A percentile compares a stretch with the other conserved stretches of the same genome.
Evolutionary conservation across 345 rosid genomes (phyloP).

Genomic region (Camelina sativa): DNA sequence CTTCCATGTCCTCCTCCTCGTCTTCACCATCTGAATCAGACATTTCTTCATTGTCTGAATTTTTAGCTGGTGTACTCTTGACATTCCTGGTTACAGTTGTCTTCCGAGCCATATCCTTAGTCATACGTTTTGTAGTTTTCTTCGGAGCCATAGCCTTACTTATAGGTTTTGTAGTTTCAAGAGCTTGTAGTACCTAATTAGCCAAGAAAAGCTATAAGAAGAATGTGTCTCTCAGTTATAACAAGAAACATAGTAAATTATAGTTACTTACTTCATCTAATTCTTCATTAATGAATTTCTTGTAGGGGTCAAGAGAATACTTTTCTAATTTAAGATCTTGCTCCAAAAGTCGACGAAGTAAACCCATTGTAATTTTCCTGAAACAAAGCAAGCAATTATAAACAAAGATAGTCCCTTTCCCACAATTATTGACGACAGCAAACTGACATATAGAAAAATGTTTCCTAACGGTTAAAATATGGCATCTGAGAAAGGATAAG

Average conservation of each 20-base stretch:
- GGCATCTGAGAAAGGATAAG: constrained; percentile 5
- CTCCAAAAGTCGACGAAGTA: constrained; percentile 83
- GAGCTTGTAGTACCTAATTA: constrained; percentile 33
- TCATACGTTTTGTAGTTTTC: constrained; percentile 51
- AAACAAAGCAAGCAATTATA: background rate
- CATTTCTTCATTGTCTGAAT: constrained; percentile 44
- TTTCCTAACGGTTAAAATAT: background rate
- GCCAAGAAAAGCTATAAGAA: background rate
- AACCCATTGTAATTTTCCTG: constrained; percentile 80
- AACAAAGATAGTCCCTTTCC: background rate
- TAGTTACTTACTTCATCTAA: constrained; percentile 61
- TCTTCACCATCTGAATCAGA: constrained; percentile 54
- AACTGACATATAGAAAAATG: background rate
- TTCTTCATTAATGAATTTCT: constrained; percentile 63
- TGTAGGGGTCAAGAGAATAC: constrained; percentile 66
- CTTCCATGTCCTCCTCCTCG: constrained; percentile 50
- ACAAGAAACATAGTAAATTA: background rate
- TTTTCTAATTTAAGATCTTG: constrained; percentile 77
- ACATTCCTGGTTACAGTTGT: constrained; percentile 49
- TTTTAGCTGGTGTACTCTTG: constrained; percentile 50
- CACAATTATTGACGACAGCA: background rate
- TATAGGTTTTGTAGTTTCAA: constrained; percentile 51
- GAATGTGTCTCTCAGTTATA: constrained; percentile 1
- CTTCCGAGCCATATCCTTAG: constrained; percentile 44
- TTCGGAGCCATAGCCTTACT: constrained; percentile 44